Percentiles rank a stretch among this genome's conserved stretches.
phyloP scores from a whole-genome alignment of 1,139 yeast species.

The Casaregolazyma lundiana region DNA sequence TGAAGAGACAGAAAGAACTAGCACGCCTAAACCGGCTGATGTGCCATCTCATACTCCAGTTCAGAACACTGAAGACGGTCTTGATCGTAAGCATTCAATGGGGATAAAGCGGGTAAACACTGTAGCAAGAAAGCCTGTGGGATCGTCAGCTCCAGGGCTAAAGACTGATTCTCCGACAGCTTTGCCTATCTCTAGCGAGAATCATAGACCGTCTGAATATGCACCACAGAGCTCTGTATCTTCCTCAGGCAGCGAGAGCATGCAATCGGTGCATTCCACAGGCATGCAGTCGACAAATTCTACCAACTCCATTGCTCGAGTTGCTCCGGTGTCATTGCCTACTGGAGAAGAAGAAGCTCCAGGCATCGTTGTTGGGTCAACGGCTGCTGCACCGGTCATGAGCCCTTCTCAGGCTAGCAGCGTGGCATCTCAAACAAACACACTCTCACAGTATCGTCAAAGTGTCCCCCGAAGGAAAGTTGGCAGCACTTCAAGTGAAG shows the following conservation, averaged over 20 bases:
- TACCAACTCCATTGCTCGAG: constrained; percentile 1
- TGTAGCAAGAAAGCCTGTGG: constrained; percentile 11
- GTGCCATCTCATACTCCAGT: no score
- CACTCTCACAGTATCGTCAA: background rate
- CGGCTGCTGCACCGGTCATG: constrained; percentile 8
- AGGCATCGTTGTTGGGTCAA: constrained; percentile 7
- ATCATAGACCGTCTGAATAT: background rate
- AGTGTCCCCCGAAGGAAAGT: constrained; percentile 6
- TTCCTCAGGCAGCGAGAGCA: constrained; percentile 7
- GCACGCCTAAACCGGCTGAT: background rate
- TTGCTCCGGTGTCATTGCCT: constrained; percentile 7
- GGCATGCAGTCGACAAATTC: constrained; percentile 1
- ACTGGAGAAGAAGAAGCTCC: constrained; percentile 6
- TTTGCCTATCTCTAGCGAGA: background rate
- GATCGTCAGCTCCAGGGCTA: background rate
- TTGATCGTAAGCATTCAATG: no score
- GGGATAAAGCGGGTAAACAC: constrained; percentile 1
- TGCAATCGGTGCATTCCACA: constrained; percentile 5
- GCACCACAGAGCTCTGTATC: constrained; percentile 6
- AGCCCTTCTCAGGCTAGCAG: constrained; percentile 3
- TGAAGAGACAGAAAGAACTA: background rate
- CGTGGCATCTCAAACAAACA: background rate
- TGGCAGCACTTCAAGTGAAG: background rate
- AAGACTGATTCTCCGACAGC: constrained; percentile 1
- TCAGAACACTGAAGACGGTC: no score